phyloP scores from a whole-genome alignment of 2,329 filamentous ascomycete genomes.

The Aspergillus fructus region DNA sequence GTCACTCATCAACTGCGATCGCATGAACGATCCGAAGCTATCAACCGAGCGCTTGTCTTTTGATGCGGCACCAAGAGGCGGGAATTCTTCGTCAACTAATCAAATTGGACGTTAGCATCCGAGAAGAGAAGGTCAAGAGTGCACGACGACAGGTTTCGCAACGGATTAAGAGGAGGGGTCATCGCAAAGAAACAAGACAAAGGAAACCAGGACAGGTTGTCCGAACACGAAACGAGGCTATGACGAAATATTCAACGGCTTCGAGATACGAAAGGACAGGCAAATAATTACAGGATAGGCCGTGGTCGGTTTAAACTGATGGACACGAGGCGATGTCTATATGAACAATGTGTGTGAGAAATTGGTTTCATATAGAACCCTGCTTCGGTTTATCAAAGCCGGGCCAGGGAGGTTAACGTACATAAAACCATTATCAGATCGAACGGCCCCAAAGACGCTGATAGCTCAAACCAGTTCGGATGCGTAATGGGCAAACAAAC shows the following conservation, averaged over 20 bases:
- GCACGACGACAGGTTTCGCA: neutral
- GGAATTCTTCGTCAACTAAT: conserved; percentile 49
- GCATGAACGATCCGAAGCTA: conserved; percentile 36
- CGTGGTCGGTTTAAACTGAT: conserved; percentile 22
- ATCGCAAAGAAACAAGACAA: conserved; percentile 13
- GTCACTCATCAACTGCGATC: conserved; percentile 34
- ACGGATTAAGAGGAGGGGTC: neutral
- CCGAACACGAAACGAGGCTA: conserved; percentile 18
- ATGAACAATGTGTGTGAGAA: conserved; percentile 46
- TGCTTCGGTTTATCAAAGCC: conserved; percentile 39
- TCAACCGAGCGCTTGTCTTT: conserved; percentile 37
- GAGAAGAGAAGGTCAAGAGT: conserved; percentile 10
- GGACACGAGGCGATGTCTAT: conserved; percentile 38
- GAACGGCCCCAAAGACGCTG: conserved; percentile 36
- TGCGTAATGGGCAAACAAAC: conserved; percentile 32
- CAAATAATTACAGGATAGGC: conserved; percentile 37
- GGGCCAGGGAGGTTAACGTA: conserved; percentile 53
- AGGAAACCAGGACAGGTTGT: conserved; percentile 15
- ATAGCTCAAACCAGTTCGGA: conserved; percentile 38
- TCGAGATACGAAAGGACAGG: conserved; percentile 29
- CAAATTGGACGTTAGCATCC: conserved; percentile 28
- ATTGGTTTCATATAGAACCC: conserved; percentile 46
- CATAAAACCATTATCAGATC: conserved; percentile 43
- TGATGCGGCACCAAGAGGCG: conserved; percentile 42
- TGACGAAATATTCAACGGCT: conserved; percentile 19